These are phyloP conservation scores for Cyberlindnera subsufficiens DNA, from an alignment of 805 yeast genomes.

Conservation along the genomic window DNA sequence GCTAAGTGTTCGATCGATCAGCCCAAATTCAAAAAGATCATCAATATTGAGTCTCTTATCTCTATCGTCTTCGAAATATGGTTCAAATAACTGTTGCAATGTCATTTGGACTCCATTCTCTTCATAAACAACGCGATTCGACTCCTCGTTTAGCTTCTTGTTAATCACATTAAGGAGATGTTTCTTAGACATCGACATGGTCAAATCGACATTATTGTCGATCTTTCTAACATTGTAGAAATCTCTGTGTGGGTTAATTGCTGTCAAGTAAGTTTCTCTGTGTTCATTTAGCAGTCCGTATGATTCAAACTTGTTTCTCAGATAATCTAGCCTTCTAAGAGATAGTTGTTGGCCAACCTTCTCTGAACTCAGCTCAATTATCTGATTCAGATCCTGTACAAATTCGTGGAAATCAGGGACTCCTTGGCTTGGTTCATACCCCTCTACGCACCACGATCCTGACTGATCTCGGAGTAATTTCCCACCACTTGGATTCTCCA, in stretches of 20 bases:
- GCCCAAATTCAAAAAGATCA: constrained; percentile 24
- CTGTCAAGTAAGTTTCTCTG: constrained; percentile 29
- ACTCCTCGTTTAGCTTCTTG: constrained; percentile 29
- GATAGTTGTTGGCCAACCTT: constrained; percentile 13
- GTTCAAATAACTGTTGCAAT: constrained; percentile 19
- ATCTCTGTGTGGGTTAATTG: constrained; percentile 35
- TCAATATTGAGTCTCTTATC: constrained; percentile 23
- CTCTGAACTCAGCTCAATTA: constrained; percentile 16
- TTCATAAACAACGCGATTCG: constrained; percentile 28
- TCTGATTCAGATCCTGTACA: constrained; percentile 24
- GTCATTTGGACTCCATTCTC: constrained; percentile 22
- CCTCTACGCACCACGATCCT: constrained; percentile 6
- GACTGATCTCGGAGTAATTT: neutral
- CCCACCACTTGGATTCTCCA: neutral
- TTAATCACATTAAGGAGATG: constrained; percentile 47
- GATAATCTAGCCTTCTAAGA: constrained; percentile 25
- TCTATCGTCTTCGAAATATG: constrained; percentile 25
- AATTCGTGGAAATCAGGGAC: constrained; percentile 27
- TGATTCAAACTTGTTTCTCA: constrained; percentile 30
- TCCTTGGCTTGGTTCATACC: constrained; percentile 6
- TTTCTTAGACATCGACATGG: constrained; percentile 97
- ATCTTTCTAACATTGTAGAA: constrained; percentile 39
- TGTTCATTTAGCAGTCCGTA: constrained; percentile 29
- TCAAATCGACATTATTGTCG: constrained; percentile 88
- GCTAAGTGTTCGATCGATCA: constrained; percentile 21